phyloP scores from a whole-genome alignment of 306 rosid genomes.

The Abrus pulchellus region DNA sequence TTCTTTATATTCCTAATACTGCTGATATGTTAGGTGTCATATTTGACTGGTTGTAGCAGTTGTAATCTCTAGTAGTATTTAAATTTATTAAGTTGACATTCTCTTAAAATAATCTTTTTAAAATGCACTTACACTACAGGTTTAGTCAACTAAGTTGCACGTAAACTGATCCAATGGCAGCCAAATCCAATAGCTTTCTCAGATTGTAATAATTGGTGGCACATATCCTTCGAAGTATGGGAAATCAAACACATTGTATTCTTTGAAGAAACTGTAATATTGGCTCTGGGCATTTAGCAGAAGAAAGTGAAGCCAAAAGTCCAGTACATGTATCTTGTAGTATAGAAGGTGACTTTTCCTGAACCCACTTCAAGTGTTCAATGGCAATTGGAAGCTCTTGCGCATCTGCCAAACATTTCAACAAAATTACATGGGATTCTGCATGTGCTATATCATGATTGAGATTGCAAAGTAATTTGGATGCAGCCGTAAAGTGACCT shows the following conservation, averaged over 20 bases:
- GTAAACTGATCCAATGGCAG: not conserved
- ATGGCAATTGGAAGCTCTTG: constrained; percentile 63
- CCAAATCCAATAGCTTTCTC: constrained; percentile 26
- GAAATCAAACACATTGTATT: constrained; percentile 51
- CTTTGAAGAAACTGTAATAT: constrained; percentile 66
- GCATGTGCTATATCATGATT: constrained; percentile 50
- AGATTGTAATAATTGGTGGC: not conserved
- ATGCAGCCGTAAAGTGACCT: constrained; percentile 77
- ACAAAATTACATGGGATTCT: constrained; percentile 67
- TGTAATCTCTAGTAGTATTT: not conserved
- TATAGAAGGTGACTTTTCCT: constrained; percentile 60
- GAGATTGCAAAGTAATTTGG: constrained; percentile 69
- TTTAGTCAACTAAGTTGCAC: not conserved
- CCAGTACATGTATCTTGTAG: constrained; percentile 62
- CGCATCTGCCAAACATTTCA: constrained; percentile 75
- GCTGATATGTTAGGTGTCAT: too few relatives aligned
- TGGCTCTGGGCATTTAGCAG: constrained; percentile 63
- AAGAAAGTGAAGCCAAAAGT: constrained; percentile 72
- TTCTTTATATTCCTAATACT: too few relatives aligned
- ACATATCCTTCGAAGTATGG: constrained; percentile 43
- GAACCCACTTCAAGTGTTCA: constrained; percentile 71
- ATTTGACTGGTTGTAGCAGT: too few relatives aligned
- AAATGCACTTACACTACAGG: not conserved
- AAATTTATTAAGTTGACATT: not conserved
- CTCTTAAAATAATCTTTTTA: not conserved